Evolutionary conservation across 306 rosid species (phyloP).

Genomic region (Vicia sativa): DNA sequence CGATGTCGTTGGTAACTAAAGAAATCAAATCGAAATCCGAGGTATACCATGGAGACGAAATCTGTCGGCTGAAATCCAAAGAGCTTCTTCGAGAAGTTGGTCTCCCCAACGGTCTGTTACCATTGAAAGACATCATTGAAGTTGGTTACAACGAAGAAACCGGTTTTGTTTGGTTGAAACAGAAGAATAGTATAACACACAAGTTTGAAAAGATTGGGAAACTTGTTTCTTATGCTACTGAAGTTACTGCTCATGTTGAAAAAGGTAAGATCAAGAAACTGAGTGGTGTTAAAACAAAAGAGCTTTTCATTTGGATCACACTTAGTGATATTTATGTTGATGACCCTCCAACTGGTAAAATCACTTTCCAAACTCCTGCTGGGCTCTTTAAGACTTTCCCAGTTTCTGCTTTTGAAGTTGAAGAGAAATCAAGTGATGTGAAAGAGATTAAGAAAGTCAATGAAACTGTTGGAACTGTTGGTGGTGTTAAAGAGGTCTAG

Average conservation of each 20-base stretch:
- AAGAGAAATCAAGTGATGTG: slow-evolving; percentile 18
- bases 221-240: slow-evolving; percentile 59
- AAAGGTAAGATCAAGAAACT: slow-evolving; percentile 70
- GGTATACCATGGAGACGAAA: slow-evolving; percentile 66
- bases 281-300: slow-evolving; percentile 81
- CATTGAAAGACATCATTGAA: slow-evolving; percentile 73
- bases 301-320: slow-evolving; percentile 77
- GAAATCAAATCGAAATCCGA: slow-evolving; percentile 62
- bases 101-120: slow-evolving; percentile 77
- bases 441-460: slow-evolving; percentile 30
- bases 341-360: slow-evolving; percentile 73
- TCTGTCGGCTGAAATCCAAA: slow-evolving; percentile 66
- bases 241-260: slow-evolving; percentile 72
- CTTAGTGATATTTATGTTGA: slow-evolving; percentile 68
- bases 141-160: slow-evolving; percentile 68
- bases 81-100: slow-evolving; percentile 56
- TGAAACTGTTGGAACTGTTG: slow-evolving; percentile 11
- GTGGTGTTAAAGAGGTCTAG: slow-evolving; percentile 49
- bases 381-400: slow-evolving; percentile 72
- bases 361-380: slow-evolving; percentile 65
- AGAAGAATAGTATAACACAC: slow-evolving; percentile 64
- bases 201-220: slow-evolving; percentile 78
- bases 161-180: slow-evolving; percentile 92
- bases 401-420: slow-evolving; percentile 58
- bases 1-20: slow-evolving; percentile 59